Conservation (phyloP, 495 filamentous ascomycete species). For the Cenococcum geophilum region DNA sequence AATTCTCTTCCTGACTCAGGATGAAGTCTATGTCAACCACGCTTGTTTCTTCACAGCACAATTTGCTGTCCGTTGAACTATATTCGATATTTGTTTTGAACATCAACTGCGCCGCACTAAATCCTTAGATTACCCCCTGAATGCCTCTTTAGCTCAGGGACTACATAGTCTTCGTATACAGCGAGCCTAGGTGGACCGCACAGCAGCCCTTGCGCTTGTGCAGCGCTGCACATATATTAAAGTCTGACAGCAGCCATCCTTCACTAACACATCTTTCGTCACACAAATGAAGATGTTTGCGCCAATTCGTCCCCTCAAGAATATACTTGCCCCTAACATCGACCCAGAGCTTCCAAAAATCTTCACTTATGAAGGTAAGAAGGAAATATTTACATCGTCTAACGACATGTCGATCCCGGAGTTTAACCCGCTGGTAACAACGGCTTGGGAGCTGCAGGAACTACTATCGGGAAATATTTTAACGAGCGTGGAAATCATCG, state of each 20-base stretch:
- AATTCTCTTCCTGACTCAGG: no score
- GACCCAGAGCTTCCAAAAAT: background rate
- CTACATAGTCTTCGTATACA: background rate
- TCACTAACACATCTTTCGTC: background rate
- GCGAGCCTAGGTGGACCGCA: background rate
- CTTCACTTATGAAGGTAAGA: background rate
- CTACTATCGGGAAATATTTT: constrained; percentile 39
- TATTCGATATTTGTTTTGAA: no score
- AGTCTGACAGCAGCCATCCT: background rate
- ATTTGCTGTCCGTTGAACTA: no score
- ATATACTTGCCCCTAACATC: background rate
- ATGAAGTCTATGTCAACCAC: no score
- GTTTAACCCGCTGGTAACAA: constrained; percentile 40
- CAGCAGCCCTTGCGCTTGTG: background rate
- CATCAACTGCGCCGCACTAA: no score
- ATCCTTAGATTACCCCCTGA: no score
- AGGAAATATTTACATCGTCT: background rate
- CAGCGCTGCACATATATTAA: background rate
- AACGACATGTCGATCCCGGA: constrained; percentile 17
- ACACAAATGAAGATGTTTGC: background rate
- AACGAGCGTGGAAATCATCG: constrained; percentile 45
- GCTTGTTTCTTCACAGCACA: no score
- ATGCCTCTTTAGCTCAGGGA: no score
- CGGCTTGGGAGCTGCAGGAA: constrained; percentile 42
- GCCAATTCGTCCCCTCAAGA: background rate